Evolutionary conservation across 805 yeast species (phyloP), one percentile per base, ranked within the genome.

Genomic region (Pichia ethanolica): DNA sequence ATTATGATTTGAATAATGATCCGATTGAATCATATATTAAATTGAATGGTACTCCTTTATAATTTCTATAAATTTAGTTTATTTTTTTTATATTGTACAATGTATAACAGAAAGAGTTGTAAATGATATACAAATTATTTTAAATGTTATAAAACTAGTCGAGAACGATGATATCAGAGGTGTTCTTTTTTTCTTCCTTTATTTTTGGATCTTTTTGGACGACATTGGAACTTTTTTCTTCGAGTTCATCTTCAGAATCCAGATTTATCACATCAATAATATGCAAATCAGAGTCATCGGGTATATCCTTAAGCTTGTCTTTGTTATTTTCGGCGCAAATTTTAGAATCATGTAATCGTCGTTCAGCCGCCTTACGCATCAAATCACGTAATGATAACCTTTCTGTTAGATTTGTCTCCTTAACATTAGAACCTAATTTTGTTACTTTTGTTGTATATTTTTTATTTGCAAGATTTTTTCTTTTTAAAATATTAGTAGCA

Each of bases 311-410:
- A 53, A 59, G 3, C 55, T 57, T 49, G 47, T 56, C 20, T 50
- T 58, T 12, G 47, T 59, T 45, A 47, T 50, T n/a, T 54, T 57
- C 47, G 56, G 59, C 52, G 52, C 85, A 81, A 71, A 75, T 72
- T 50, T 73, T 75, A 4, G 70, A 60, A 60, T 80, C 86, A n/a
- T 67, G 64, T 20, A 71, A 60, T 42, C 93, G 67, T 49, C 82
- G 65, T 51, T 82, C 83, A 0, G 88, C 82, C 1, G 95, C 93
- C 51, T 71, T 74, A 14, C 77, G 59, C 41, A 78, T 74, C 43
- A 78, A 61, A 6, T 71, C 75, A 36, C 80, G 67, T 45, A 77
- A 53, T 5, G 48, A 7, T 7, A 46, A 53, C 28, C 30, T 14
- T 25, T 32, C 44, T n/a, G 20, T 27, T 1, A 39, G 32, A n/a